These are phyloP conservation scores for Clonostachys chloroleuca DNA, from an alignment of 2,329 filamentous ascomycete genomes.

Conservation along the genomic window DNA sequence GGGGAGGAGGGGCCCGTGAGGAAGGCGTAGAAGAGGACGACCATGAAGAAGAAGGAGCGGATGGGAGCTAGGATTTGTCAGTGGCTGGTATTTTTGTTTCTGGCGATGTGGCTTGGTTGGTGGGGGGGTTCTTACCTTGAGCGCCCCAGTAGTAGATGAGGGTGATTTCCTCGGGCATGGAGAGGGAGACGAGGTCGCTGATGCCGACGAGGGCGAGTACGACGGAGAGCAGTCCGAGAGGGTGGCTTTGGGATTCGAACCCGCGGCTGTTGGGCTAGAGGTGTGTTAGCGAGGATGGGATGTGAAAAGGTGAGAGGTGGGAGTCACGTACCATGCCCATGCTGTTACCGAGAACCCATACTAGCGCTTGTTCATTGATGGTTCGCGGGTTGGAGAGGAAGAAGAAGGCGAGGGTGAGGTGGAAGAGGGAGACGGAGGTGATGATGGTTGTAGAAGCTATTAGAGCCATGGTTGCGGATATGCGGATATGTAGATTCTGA, in stretches of 20 bases:
- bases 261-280: conserved; percentile 58
- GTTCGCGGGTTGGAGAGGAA: conserved; percentile 70
- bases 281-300: too few species aligned
- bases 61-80: conserved; percentile 44
- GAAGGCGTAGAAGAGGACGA: conserved; percentile 60
- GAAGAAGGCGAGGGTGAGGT: conserved; percentile 79
- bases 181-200: conserved; percentile 61
- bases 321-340: conserved; percentile 67
- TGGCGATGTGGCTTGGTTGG: background rate
- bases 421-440: conserved; percentile 76
- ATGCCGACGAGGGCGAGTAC: conserved; percentile 59
- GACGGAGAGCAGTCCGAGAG: conserved; percentile 68
- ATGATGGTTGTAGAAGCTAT: conserved; percentile 79
- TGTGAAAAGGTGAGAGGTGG: background rate
- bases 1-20: conserved; percentile 49
- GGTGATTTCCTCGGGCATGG: conserved; percentile 62
- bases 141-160: conserved; percentile 61
- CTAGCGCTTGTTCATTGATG: conserved; percentile 74
- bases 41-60: conserved; percentile 60
- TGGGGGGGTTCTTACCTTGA: conserved; percentile 51
- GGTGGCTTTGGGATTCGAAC: conserved; percentile 65
- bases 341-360: conserved; percentile 77
- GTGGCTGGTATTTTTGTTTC: background rate
- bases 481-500: too few species aligned
- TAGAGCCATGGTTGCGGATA: conserved; percentile 61